Percentiles rank a stretch among this genome's conserved stretches.
Conservation (phyloP, 1,284 basidiomycete species). For the Moniliophthora roreri region DNA sequence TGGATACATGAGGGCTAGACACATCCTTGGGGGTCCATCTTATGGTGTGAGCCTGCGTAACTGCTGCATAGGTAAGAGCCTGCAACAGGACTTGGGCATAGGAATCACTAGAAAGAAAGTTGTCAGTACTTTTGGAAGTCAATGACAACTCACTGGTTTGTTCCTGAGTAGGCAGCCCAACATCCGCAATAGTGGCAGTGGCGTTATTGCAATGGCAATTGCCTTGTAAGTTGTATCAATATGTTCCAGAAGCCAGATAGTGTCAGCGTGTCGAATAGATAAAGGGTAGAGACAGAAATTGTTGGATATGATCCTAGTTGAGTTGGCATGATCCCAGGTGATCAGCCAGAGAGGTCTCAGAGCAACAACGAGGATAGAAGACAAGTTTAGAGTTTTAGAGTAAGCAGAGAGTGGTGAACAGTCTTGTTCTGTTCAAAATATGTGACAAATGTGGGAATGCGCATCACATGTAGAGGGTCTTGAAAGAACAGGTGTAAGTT, state of each 20-base stretch:
- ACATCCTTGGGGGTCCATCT: too few species aligned
- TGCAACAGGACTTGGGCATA: too few species aligned
- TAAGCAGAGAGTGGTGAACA: slow-evolving; percentile 2
- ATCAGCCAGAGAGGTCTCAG: background rate
- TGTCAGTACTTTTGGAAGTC: too few species aligned
- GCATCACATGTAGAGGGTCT: background rate
- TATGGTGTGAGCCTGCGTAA: too few species aligned
- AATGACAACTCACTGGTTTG: too few species aligned
- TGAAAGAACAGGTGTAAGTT: slow-evolving; percentile 1
- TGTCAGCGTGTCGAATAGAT: background rate
- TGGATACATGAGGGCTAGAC: too few species aligned
- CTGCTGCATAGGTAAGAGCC: too few species aligned
- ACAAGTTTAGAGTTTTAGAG: background rate
- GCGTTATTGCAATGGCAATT: background rate
- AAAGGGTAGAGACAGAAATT: background rate
- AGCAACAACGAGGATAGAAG: background rate
- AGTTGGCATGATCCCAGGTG: background rate
- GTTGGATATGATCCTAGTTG: background rate
- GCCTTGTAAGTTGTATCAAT: background rate
- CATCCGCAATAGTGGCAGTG: too few species aligned
- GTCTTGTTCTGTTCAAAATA: slow-evolving; percentile 8
- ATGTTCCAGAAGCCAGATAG: background rate
- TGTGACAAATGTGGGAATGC: background rate
- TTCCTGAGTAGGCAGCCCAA: too few species aligned
- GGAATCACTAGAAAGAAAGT: too few species aligned